phyloP scores from a whole-genome alignment of 345 rosid species.

The Tarenaya hassleriana region DNA sequence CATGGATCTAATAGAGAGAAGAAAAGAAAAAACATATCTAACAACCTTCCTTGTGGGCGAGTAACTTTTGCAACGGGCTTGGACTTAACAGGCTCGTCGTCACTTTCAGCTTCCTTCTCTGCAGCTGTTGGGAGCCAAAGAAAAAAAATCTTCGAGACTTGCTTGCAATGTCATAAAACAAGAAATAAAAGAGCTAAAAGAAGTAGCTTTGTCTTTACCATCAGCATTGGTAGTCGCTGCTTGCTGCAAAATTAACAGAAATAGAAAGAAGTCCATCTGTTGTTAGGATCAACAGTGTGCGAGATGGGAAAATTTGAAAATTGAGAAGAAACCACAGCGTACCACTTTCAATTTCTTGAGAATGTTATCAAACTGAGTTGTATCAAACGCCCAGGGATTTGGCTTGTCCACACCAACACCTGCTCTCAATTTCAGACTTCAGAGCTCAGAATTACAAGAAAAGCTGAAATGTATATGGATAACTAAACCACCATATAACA shows the following conservation, averaged over 20 bases:
- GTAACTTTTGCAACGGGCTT: constrained; percentile 52
- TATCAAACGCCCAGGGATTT: constrained; percentile 92
- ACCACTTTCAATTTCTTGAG: constrained; percentile 96
- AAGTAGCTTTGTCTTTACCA: constrained; percentile 36
- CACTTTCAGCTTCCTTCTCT: constrained; percentile 35
- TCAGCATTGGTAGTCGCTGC: constrained; percentile 41
- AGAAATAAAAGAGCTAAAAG: background rate
- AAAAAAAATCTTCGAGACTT: constrained; percentile 1
- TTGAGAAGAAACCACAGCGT: background rate
- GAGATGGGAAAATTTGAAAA: background rate
- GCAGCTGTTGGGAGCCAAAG: constrained; percentile 25
- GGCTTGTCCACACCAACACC: constrained; percentile 93
- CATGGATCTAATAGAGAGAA: background rate
- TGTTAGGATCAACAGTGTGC: constrained; percentile 5
- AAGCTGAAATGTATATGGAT: constrained; percentile 11
- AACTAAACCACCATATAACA: background rate
- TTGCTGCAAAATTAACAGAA: constrained; percentile 44
- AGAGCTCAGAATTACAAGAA: no score
- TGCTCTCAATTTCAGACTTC: constrained; percentile 20
- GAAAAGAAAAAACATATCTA: constrained; percentile 17
- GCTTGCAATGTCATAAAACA: background rate
- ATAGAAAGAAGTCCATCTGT: background rate
- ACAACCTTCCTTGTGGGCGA: constrained; percentile 88
- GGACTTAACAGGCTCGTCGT: constrained; percentile 31
- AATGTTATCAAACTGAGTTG: constrained; percentile 87